A percentile compares a stretch with the other conserved stretches of the same genome.
phyloP scores from a whole-genome alignment of 2,329 filamentous ascomycete species.

The Colletotrichum musicola region DNA sequence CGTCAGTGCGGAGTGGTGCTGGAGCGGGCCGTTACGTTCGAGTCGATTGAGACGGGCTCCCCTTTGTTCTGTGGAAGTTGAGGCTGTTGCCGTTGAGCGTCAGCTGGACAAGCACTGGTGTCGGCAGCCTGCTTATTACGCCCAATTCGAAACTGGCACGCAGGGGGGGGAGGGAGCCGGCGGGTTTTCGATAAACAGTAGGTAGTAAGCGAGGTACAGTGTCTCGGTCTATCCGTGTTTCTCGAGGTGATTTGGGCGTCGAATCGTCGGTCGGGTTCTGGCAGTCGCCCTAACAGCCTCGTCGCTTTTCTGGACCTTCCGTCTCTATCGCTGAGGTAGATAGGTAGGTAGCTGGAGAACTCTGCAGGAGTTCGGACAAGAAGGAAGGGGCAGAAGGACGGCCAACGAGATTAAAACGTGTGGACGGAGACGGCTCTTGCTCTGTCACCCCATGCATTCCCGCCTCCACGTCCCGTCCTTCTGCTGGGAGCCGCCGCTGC shows the following conservation, averaged over 20 bases:
- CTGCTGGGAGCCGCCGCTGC: constrained; percentile 20
- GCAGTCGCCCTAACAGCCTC: no score
- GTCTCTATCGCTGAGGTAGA: no score
- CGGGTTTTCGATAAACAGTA: background rate
- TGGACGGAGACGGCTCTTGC: constrained; percentile 2
- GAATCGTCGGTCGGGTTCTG: background rate
- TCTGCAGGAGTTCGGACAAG: constrained; percentile 29
- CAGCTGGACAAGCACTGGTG: constrained; percentile 4
- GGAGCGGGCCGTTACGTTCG: constrained; percentile 1
- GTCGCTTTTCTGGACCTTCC: no score
- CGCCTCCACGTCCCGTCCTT: background rate
- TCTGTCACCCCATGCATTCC: constrained; percentile 28
- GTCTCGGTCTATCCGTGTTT: background rate
- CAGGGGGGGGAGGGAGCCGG: constrained; percentile 1
- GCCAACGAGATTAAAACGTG: constrained; percentile 30
- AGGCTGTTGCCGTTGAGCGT: background rate
- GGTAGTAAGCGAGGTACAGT: background rate
- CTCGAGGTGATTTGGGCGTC: background rate
- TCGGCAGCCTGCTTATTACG: constrained; percentile 18
- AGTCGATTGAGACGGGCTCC: constrained; percentile 1
- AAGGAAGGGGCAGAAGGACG: constrained; percentile 12
- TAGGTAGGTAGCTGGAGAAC: background rate
- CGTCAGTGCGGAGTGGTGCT: no score
- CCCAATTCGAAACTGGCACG: constrained; percentile 23
- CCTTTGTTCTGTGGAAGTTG: constrained; percentile 9